Percentiles rank a stretch among this genome's conserved stretches.
Conservation (phyloP, 495 filamentous ascomycete genomes). For the Rhizodiscina lignyota region DNA sequence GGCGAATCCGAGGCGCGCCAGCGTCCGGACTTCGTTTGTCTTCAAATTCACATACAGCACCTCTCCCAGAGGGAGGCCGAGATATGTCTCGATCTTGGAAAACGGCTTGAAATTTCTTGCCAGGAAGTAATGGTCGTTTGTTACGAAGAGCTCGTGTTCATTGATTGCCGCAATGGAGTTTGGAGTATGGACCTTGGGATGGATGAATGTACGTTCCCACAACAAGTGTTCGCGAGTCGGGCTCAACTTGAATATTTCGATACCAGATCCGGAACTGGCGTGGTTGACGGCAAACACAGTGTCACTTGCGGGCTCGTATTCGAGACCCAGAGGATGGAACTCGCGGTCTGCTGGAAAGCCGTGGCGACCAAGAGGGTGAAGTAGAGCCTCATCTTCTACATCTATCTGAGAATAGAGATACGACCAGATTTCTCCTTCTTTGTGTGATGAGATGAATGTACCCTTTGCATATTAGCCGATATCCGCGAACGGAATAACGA, state of each 20-base stretch:
- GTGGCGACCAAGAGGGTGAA: too few species aligned
- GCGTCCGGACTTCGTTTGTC: constrained; percentile 3
- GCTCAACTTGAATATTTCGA: constrained; percentile 13
- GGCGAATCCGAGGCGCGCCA: constrained; percentile 17
- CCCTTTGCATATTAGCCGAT: constrained; percentile 11
- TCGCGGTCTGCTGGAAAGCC: constrained; percentile 15
- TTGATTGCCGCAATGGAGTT: constrained; percentile 12
- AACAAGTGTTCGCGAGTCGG: neutral
- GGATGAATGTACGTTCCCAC: constrained; percentile 8
- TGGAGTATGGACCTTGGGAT: constrained; percentile 12
- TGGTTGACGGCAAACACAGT: constrained; percentile 22
- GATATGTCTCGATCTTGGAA: constrained; percentile 20
- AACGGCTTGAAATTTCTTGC: constrained; percentile 8
- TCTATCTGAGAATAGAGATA: too few species aligned
- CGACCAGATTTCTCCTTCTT: too few species aligned
- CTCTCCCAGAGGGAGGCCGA: constrained; percentile 18
- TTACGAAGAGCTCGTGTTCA: constrained; percentile 11
- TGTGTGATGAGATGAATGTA: constrained; percentile 10
- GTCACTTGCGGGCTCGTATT: constrained; percentile 20
- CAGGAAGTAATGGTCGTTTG: constrained; percentile 16
- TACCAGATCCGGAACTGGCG: constrained; percentile 7
- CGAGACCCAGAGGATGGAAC: constrained; percentile 31
- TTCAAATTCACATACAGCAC: constrained; percentile 25
- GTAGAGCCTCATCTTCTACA: constrained; percentile 10
- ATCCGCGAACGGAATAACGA: too few species aligned